Evolutionary conservation across 2,329 filamentous ascomycete species (phyloP).

Genomic region (Alternaria arbusti): DNA sequence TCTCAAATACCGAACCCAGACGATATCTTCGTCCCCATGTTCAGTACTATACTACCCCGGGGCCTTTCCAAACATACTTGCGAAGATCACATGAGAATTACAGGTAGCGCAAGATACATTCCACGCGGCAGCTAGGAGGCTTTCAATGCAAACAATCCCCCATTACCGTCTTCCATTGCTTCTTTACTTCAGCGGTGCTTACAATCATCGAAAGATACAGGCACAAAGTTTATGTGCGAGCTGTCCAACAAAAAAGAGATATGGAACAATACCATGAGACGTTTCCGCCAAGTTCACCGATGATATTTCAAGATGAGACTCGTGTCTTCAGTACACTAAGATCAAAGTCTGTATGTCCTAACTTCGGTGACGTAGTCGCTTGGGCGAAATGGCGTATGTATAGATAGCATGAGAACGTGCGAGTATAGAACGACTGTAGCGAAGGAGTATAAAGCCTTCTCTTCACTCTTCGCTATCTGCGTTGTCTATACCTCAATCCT

Average conservation of each 20-base stretch:
- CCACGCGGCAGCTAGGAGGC: not conserved
- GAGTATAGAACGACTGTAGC: not conserved
- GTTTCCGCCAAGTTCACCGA: not conserved
- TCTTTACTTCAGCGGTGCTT: not conserved
- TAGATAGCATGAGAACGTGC: not conserved
- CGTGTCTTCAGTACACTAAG: not conserved
- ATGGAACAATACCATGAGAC: rapidly evolving
- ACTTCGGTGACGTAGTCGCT: not conserved
- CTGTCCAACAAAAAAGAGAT: not conserved
- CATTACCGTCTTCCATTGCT: rapidly evolving
- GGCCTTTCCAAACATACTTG: not conserved
- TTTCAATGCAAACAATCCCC: not conserved
- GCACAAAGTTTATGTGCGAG: not conserved
- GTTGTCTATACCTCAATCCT: not conserved
- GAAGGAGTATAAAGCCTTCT: not conserved
- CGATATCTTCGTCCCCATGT: not conserved
- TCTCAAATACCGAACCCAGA: not conserved
- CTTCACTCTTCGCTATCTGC: not conserved
- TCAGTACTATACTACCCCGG: not conserved
- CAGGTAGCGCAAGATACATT: not conserved
- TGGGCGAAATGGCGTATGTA: not conserved
- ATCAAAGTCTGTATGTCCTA: not conserved
- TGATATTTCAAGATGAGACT: not conserved
- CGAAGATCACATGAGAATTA: not conserved
- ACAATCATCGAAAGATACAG: not conserved